These are phyloP conservation scores for Lasiosphaeria hispida DNA, from an alignment of 495 filamentous ascomycete genomes.

Conservation along the genomic window DNA sequence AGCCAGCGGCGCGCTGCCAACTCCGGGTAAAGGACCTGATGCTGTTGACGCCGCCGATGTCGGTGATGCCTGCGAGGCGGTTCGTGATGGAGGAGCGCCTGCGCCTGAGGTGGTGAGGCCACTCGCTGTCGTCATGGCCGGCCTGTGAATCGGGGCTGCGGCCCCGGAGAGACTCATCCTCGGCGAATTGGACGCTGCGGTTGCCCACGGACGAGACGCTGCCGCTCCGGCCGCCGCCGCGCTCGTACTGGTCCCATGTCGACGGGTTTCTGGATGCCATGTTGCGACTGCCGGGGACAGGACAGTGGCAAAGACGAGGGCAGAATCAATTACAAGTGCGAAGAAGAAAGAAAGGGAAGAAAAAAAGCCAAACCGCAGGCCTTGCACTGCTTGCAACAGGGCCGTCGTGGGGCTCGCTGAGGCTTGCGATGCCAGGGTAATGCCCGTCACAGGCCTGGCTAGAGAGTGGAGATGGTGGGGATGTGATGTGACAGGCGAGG, in stretches of 20 bases:
- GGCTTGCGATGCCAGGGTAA: background rate
- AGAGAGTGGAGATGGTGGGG: conserved; percentile 6
- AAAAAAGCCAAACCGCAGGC: background rate
- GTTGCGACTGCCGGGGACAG: background rate
- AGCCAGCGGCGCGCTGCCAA: conserved; percentile 89
- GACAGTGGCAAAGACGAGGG: background rate
- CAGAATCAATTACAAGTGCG: background rate
- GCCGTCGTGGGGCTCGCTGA: conserved; percentile 4
- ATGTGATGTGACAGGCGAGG: background rate
- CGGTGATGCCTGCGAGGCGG: conserved; percentile 63
- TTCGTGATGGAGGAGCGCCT: conserved; percentile 70
- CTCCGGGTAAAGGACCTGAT: conserved; percentile 92
- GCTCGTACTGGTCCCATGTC: conserved; percentile 53
- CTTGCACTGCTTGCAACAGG: conserved; percentile 1
- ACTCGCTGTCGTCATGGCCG: conserved; percentile 32
- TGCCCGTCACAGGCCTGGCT: background rate
- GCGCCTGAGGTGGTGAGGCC: conserved; percentile 33
- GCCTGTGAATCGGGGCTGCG: conserved; percentile 26
- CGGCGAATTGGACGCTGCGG: conserved; percentile 32
- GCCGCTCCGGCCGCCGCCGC: conserved; percentile 31
- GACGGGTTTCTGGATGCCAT: conserved; percentile 45
- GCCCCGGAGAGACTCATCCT: conserved; percentile 41
- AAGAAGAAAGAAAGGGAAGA: background rate
- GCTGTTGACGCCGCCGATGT: conserved; percentile 88
- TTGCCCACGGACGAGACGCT: conserved; percentile 38